Conservation (phyloP, 345 rosid species). For the Ceriops tagal region DNA sequence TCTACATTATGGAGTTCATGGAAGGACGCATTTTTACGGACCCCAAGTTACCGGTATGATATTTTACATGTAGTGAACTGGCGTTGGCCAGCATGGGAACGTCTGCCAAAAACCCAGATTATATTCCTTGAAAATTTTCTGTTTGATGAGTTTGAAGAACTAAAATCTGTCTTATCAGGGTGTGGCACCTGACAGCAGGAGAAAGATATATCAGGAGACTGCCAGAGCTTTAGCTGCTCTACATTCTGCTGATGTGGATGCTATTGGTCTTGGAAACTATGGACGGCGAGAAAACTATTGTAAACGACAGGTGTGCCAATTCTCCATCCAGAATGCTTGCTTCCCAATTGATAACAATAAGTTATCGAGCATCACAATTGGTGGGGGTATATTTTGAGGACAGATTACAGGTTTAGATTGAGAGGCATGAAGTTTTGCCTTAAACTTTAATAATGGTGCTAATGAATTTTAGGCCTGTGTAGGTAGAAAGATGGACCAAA, state of each 20-base stretch:
- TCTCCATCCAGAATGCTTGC: background rate
- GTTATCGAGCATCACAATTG: background rate
- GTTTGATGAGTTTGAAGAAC: background rate
- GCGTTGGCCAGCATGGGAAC: background rate
- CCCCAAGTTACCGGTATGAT: slow-evolving; percentile 57
- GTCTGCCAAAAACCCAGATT: background rate
- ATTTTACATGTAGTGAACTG: background rate
- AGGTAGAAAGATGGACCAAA: slow-evolving; percentile 95
- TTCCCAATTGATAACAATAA: background rate
- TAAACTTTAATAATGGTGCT: slow-evolving; percentile 4
- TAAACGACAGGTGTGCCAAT: slow-evolving; percentile 61
- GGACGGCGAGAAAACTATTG: slow-evolving; percentile 80
- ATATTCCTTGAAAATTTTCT: background rate
- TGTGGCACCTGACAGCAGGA: slow-evolving; percentile 56
- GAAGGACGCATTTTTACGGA: slow-evolving; percentile 87
- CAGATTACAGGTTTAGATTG: background rate
- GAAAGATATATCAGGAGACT: slow-evolving; percentile 59
- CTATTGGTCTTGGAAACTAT: slow-evolving; percentile 74
- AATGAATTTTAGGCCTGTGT: background rate
- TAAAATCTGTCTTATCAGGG: slow-evolving; percentile 42
- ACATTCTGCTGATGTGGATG: slow-evolving; percentile 70
- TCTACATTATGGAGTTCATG: slow-evolving; percentile 94
- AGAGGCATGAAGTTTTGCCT: background rate
- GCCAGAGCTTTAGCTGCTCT: slow-evolving; percentile 75
- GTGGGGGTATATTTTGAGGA: background rate